These are phyloP conservation scores for Quercus engelmannii DNA, from an alignment of 306 rosid species.

Conservation along the genomic window DNA sequence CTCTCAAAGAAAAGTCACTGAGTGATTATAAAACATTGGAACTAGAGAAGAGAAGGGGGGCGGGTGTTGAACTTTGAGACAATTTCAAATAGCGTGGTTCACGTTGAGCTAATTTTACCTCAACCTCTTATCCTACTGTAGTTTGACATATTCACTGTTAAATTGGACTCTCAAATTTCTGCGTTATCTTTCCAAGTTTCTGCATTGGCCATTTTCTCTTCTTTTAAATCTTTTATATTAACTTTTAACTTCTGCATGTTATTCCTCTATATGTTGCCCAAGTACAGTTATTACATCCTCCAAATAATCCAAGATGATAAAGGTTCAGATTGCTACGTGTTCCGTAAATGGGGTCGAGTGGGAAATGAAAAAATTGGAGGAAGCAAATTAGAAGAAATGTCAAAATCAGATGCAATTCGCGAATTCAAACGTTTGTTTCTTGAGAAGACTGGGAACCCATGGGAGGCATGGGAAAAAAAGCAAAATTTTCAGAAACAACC, in stretches of 20 bases:
- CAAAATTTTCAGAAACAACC: slow-evolving; percentile 84
- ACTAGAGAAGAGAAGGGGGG: no score
- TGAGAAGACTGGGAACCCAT: slow-evolving; percentile 94
- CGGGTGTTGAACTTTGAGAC: no score
- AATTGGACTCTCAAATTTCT: not conserved
- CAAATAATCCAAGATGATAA: slow-evolving; percentile 92
- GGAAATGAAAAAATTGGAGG: slow-evolving; percentile 96
- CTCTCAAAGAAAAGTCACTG: no score
- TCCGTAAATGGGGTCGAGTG: slow-evolving; percentile 98
- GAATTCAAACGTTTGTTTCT: slow-evolving; percentile 83
- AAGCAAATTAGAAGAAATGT: slow-evolving; percentile 59
- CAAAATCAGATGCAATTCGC: slow-evolving; percentile 68
- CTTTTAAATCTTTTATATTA: not conserved
- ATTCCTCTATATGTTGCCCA: slow-evolving; percentile 18
- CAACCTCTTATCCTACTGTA: no score
- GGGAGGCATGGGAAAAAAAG: slow-evolving; percentile 97
- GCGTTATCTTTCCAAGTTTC: not conserved
- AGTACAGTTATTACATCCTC: slow-evolving; percentile 74
- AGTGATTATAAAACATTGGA: no score
- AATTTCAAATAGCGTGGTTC: not conserved
- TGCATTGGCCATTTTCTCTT: not conserved
- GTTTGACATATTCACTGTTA: no score
- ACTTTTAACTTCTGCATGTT: not conserved
- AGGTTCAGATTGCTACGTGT: slow-evolving; percentile 70
- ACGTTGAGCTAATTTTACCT: not conserved